Evolutionary conservation across 441 rosid genomes (phyloP).

Genomic region (Adansonia gregorii): DNA sequence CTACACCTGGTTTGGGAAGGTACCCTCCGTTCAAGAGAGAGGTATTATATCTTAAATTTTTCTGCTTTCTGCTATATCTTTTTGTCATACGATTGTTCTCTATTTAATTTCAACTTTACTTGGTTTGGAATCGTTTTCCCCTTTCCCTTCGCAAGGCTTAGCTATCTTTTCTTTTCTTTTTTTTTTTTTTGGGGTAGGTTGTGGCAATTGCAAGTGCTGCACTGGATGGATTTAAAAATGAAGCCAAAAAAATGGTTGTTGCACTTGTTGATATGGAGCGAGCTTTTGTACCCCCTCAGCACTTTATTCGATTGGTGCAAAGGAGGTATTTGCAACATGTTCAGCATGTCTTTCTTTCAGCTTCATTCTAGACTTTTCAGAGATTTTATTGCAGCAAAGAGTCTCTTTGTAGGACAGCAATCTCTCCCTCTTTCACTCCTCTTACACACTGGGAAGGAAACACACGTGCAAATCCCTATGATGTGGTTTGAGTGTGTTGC

Average conservation of each 20-base stretch:
- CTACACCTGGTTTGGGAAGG: slow-evolving; percentile 80
- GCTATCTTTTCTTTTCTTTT: not conserved
- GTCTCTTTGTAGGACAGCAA: not conserved
- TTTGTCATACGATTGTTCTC: slow-evolving; percentile 3
- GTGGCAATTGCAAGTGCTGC: slow-evolving; percentile 74
- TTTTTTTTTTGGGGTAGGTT: slow-evolving; percentile 42
- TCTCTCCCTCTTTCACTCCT: not conserved
- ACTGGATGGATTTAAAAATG: slow-evolving; percentile 65
- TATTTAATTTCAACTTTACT: slow-evolving; percentile 19
- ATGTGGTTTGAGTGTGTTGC: not conserved
- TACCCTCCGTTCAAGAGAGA: slow-evolving; percentile 85
- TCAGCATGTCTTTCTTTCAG: not conserved
- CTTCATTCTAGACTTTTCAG: not conserved
- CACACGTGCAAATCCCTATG: not conserved
- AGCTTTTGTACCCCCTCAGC: slow-evolving; percentile 81
- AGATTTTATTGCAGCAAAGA: not conserved
- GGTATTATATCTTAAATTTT: slow-evolving; percentile 38
- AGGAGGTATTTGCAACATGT: slow-evolving; percentile 50
- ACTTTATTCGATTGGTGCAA: slow-evolving; percentile 78
- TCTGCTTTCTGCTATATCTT: slow-evolving; percentile 16
- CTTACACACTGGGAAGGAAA: not conserved
- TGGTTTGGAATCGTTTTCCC: slow-evolving; percentile 17
- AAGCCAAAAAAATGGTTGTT: slow-evolving; percentile 71
- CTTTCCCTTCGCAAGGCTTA: not conserved
- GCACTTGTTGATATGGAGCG: slow-evolving; percentile 88